Base-by-base conservation (phyloP, 805 yeast genomes). In the Millerozyma miso region DNA sequence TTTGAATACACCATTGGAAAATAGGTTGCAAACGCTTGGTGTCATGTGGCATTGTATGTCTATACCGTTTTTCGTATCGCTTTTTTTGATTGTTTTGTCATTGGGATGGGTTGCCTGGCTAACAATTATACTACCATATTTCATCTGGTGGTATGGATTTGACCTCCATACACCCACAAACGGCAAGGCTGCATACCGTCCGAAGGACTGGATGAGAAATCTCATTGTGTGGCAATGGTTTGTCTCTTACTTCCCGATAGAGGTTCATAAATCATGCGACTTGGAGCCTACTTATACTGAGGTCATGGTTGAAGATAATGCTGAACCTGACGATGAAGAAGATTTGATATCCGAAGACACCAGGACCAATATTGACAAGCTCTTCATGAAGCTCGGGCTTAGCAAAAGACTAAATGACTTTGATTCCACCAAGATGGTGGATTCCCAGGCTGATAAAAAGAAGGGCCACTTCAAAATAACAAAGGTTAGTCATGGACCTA, bases 191-290 rank as follows among this genome's bases (percentile, higher is more conserved):
- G 73, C 76, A 1, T 63, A 74, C 40, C 63, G 95, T 32, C 69
- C 74, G 35, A 80, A 85, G 3, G 59, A 63, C 1, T 71, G 76
- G 69, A 69, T 87, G 57, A 75, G 88, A 48, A 72, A 76, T 23
- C 54, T 79, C 31, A 53, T 65, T 5, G 49, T 86, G 15, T 91
- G 93, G 88, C 77, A 72, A 46, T 76, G 80, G 62, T 89, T 85
- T 59, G 81, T 83, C 36, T 67, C 73, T 37, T 93, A 88, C 63
- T 93, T 85, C 64, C 98, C 98, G 0, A 79, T 93, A 16, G 62
- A 61, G 0, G 65, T 89, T 10, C 84, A 80, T 61, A 85, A 83
- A 56, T 74, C 91, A 0, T 69, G 68, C 2, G 85, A 82, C 13
- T 65, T 90, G 41, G 76, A 76, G 47, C 97, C 97, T 2, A 83